A percentile compares a stretch with the other conserved stretches of the same genome.
phyloP scores from a whole-genome alignment of 495 filamentous ascomycete genomes.

The Aspergillus steynii region DNA sequence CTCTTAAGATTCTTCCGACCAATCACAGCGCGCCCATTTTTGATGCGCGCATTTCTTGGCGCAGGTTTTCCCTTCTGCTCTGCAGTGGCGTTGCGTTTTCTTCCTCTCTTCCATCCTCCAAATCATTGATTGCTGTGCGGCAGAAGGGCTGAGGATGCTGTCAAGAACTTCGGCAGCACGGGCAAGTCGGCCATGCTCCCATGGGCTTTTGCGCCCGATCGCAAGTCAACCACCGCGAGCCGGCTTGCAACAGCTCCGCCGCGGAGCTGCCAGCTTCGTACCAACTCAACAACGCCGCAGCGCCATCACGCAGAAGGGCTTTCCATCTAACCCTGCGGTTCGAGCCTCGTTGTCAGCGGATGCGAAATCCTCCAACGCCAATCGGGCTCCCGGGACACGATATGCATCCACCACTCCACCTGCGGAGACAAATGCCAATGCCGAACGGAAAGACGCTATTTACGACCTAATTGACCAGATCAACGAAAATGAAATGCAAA shows the following conservation, averaged over 20 bases:
- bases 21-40: constrained; percentile 34
- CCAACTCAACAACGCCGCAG: constrained; percentile 17
- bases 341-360: neutral
- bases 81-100: constrained; percentile 25
- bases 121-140: constrained; percentile 7
- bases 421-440: constrained; percentile 15
- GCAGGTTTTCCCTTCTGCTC: constrained; percentile 29
- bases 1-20: constrained; percentile 15
- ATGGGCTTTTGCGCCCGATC: constrained; percentile 27
- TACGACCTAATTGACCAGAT: constrained; percentile 43
- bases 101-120: constrained; percentile 10
- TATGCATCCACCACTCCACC: constrained; percentile 29
- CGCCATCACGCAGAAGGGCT: constrained; percentile 15
- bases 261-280: constrained; percentile 27
- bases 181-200: constrained; percentile 29
- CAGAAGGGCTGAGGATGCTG: constrained; percentile 33
- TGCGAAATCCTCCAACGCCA: neutral
- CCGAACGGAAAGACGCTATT: constrained; percentile 29
- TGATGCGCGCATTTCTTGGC: constrained; percentile 34
- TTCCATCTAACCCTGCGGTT: constrained; percentile 5
- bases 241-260: constrained; percentile 29
- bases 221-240: constrained; percentile 17
- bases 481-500: constrained; percentile 34
- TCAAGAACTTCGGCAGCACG: constrained; percentile 34
- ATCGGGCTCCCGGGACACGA: constrained; percentile 15